Conservation (phyloP, 2,329 filamentous ascomycete genomes). For the Trichoderma harzianum region DNA sequence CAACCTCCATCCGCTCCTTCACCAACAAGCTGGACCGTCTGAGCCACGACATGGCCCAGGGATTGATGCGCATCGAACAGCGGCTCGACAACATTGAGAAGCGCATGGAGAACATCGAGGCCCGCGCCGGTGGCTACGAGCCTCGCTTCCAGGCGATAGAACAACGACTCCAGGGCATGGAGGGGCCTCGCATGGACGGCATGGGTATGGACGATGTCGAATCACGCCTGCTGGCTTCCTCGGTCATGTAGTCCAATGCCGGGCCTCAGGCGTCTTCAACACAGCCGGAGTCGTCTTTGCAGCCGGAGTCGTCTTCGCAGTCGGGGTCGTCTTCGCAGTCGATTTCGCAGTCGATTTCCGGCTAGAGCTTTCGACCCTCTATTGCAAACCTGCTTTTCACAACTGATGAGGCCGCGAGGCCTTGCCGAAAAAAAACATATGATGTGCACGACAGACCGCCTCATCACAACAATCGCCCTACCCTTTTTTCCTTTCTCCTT, state of each 20-base stretch:
- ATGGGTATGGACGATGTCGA: constrained; percentile 46
- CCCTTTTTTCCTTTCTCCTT: background rate
- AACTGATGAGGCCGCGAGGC: background rate
- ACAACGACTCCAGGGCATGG: constrained; percentile 40
- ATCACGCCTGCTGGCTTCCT: constrained; percentile 41
- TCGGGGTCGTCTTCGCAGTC: too few relatives aligned
- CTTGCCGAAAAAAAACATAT: background rate
- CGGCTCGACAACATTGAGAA: constrained; percentile 52
- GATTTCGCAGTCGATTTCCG: background rate
- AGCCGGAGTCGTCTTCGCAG: background rate
- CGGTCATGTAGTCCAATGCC: constrained; percentile 38
- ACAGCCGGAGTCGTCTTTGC: background rate
- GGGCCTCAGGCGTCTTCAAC: background rate
- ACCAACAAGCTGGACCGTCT: constrained; percentile 59
- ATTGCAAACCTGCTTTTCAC: background rate
- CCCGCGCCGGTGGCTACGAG: constrained; percentile 40
- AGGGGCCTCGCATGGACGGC: constrained; percentile 41
- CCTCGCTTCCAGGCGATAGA: constrained; percentile 45
- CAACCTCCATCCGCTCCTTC: constrained; percentile 55
- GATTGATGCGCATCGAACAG: constrained; percentile 49
- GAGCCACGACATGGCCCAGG: constrained; percentile 53
- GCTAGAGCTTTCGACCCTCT: background rate
- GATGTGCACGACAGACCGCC: background rate
- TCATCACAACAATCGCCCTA: background rate
- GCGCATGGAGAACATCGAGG: constrained; percentile 53